Base-by-base conservation (phyloP, 2,329 filamentous ascomycete genomes). In the Leptodontidium sp. region DNA sequence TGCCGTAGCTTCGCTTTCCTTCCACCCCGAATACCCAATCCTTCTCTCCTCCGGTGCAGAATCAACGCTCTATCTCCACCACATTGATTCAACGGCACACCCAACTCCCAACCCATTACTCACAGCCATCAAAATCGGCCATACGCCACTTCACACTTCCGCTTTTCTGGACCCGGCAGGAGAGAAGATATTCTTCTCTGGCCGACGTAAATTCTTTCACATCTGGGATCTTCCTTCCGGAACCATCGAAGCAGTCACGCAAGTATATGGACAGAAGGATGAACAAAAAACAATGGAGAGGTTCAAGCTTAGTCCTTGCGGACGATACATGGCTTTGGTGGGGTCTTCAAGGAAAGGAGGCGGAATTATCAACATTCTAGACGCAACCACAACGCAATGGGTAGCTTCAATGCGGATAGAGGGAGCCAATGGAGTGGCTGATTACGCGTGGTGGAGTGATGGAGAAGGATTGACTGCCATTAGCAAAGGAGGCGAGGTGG, bases 401-500 rank as follows among this genome's bases (percentile, higher is more conserved):
- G 84, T 94, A 58, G 88, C 91, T 0, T 90, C 95, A 72, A 93
- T 92, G 15, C 87, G 94, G 49, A 85, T 98, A 57, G 93, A 98
- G 76, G 91, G 92, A 72, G 86, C 88, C 61, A 90, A 93, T 62
- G 94, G 94, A 47, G 90, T 98, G 59, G 91, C 93, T 0, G 95
- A 98, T 79, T 97, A 98, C 76, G 89, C 88, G 1, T 99, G 96
- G 96, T 98, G 94, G 94, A 86, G 88, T 64, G 89, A 93, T 70
- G 92, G 94, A 43, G 87, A 90, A 50, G 95, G 94, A 4, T 84
- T 99, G 75, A 91, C 90, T 0, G 91, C 97, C 52, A 88, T 92
- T 1, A 94, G 93, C 69, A 94, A 91, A 79, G 93, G 92, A 73
- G 96, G 96, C 29, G 93, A 97, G 77, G 87, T 98, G 7, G 94